Base-by-base conservation (phyloP, 768 basidiomycete genomes). In the Crepidotus variabilis region DNA sequence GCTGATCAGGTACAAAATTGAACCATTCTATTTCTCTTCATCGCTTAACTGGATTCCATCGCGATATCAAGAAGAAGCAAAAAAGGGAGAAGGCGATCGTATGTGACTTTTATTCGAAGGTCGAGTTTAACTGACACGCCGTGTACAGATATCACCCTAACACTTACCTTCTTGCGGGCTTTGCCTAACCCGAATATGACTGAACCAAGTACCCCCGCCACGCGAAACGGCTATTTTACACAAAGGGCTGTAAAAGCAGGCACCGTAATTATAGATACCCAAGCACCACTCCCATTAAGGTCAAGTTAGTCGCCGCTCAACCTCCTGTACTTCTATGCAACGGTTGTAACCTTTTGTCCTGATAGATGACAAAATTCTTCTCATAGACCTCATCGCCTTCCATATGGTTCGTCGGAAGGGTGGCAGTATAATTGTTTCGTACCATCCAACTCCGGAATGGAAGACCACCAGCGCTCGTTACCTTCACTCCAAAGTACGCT, bases 21-120 rank as follows among this genome's bases (percentile, higher is more conserved):
- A 85, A 61, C 84, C 84, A 0, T 85, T 84, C 65, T 86, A 83
- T 67, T 86, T 81, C 60, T 82, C 82, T 5, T 84, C 83, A 0
- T 82, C 81, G n/a, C 59, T 83, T 2, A 83, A 80, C 56, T 84
- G 82, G 82, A 86, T 86, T 61, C 84, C 85, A 5, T 81, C 82
- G 6, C 77, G 83, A 53, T 87, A 81, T 53, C 79, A 83, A 60
- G 84, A 85, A 60, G 78, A 75, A 53, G 52, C 75, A 2, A 32
- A 61, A 1, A 62, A 63, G 6, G 65, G 66, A 21, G 22, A 69
- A 48, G 76, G 81, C 59, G 84, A 85, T 66, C 83, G 81, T 84
- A 59, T 55, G 78, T 57, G 14, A 22, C 46, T 23, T 22, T 28
- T 28, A 11, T 43, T 20, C 2, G 3, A 36, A 32, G 48, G 45